Base-by-base conservation (phyloP, 441 rosid genomes). In the Mallotus repandus region DNA sequence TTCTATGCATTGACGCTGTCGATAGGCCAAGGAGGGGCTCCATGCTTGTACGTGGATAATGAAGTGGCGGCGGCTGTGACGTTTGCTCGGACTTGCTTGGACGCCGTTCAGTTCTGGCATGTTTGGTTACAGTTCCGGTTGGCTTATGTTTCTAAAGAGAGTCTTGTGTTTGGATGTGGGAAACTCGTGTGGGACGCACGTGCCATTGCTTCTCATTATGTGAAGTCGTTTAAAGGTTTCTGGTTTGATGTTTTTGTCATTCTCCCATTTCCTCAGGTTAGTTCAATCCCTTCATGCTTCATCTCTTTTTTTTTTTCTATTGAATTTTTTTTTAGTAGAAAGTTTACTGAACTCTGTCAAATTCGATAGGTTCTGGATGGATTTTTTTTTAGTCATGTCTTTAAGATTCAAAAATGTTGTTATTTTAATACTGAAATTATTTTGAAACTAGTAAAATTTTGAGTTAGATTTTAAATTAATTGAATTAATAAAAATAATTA, bases 161-260 rank as follows among this genome's bases (percentile, higher is more conserved):
- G 93, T 0, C 84, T 89, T n/a, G 97, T 92, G 0, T 78, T 87
- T 16, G 97, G 97, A 11, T 86, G 91, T 12, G 93, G 97, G 48
- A 88, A 90, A 76, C 94, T 92, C 78, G 93, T 86, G 84, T 89
- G 96, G 97, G 90, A 89, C 83, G 87, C 91, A 71, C 86, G 87
- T 69, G 88, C 90, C 22, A 84, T 90, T 74, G 90, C 88, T 41
- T 69, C 78, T 0, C 90, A 87, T 74, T 90, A 90, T 52, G 78
- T 83, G 6, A 77, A 86, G 43, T 89, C 96, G 2, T 69, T 89
- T 15, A 84, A 75, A 60, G 93, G 94, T 15, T 85, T 92, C 74
- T 90, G 94, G 94, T 80, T 92, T 48, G 97, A 92, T 56, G 80
- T 81, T 58, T 86, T 86, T 7, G 93, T 92, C 66, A 81, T 90